Evolutionary conservation across 164 flowering plant genomes (phyloP), one percentile per base, ranked within the genome.

Genomic region (Nymphaea colorata): DNA sequence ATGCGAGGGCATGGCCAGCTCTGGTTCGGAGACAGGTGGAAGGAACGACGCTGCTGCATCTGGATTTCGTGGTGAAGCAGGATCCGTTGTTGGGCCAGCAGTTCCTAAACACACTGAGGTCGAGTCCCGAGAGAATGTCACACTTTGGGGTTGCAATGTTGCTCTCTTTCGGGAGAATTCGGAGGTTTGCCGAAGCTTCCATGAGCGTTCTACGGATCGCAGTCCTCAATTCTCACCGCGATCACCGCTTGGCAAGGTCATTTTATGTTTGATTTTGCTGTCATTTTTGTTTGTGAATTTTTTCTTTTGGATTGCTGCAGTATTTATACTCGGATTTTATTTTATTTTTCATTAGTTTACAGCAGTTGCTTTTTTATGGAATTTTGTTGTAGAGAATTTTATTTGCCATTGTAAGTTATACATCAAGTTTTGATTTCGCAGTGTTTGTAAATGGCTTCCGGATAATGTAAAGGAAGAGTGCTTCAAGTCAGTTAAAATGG

Each of bases 51-150:
- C 76, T 92, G 80, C 84, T 92, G 41, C 98, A 88, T 76, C 78
- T 92, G 62, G 89, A 92, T 82, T 92, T 92, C 67, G 89, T 96
- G 0, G 98, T 87, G 82, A 92, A 88, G 82, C 98, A 89, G 82
- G 96, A 89, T 72, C 93, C 90, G 45, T 83, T 88, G 0, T 62
- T 92, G 66, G 96, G 85, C 16, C 87, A 85, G 67, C 94, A 87
- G 78, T 80, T 90, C 64, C 66, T 89, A 73, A 84, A 84, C 64
- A 71, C 89, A 2, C 75, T 87, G 59, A 86, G 73, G 64, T 76
- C 80, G 17, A 86, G 86, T 78, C 66, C 78, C n/a, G 67, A 82
- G 71, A 83, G 78, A 18, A 76, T 87, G 61, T 88, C 87, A 72
- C 90, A 88, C 80, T 89, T 92, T 57, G 78, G 82, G 0, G 80